Conservation (phyloP, 2,329 filamentous ascomycete genomes). For the Aspergillus floridensis region DNA sequence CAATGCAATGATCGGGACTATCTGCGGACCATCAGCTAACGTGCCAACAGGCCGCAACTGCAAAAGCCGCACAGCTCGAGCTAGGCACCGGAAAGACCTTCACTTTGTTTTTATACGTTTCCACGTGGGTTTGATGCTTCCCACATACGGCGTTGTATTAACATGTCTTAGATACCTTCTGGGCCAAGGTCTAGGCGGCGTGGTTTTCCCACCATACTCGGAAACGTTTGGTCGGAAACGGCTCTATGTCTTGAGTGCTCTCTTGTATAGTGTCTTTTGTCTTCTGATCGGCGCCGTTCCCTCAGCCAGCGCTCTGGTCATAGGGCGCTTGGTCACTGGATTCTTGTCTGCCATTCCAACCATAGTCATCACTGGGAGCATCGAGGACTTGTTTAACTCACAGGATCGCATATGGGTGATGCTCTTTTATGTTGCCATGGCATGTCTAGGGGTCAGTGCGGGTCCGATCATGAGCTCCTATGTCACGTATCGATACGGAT, state of each 20-base stretch:
- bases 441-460: slow-evolving; percentile 42
- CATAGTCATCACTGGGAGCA: slow-evolving; percentile 45
- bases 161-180: slow-evolving; percentile 24
- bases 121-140: slow-evolving; percentile 11
- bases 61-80: slow-evolving; percentile 15
- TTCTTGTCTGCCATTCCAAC: slow-evolving; percentile 48
- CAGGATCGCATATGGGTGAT: slow-evolving; percentile 46
- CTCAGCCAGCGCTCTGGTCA: slow-evolving; percentile 31
- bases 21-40: not conserved
- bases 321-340: slow-evolving; percentile 44
- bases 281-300: slow-evolving; percentile 37
- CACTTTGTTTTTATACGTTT: slow-evolving; percentile 21
- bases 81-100: slow-evolving; percentile 15
- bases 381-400: slow-evolving; percentile 51
- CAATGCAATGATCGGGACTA: not conserved
- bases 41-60: slow-evolving; percentile 13
- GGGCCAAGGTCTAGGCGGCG: slow-evolving; percentile 27
- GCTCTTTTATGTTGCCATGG: slow-evolving; percentile 42
- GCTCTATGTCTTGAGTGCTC: slow-evolving; percentile 28
- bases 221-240: slow-evolving; percentile 33
- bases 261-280: slow-evolving; percentile 23
- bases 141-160: not conserved
- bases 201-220: slow-evolving; percentile 33
- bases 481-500: slow-evolving; percentile 35
- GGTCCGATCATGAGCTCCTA: slow-evolving; percentile 46